Conservation (phyloP, 2,329 filamentous ascomycete species). For the Fusarium begoniae region DNA sequence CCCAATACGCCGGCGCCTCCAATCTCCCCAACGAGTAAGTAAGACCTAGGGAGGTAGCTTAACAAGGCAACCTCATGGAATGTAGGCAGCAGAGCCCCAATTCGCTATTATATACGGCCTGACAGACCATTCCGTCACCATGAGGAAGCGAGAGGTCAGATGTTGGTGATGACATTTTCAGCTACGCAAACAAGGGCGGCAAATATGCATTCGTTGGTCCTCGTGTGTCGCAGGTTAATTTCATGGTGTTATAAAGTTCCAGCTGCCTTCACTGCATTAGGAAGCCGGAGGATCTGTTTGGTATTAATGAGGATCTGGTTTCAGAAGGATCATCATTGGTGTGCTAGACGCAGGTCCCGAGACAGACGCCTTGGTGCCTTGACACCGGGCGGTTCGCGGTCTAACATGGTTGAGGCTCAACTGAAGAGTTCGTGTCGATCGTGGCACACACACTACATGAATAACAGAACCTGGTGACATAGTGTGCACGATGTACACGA, state of each 20-base stretch:
- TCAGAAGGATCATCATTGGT: not conserved
- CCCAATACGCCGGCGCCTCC: not conserved
- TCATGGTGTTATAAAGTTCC: not conserved
- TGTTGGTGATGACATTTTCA: not conserved
- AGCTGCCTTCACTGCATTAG: not conserved
- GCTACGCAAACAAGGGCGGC: not conserved
- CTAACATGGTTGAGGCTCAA: not conserved
- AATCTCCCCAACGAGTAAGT: not conserved
- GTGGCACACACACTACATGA: not conserved
- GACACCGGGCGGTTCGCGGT: not conserved
- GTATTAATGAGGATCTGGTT: not conserved
- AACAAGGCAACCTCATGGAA: not conserved
- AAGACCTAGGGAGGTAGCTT: not conserved
- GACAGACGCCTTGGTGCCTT: not conserved
- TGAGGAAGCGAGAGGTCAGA: not conserved
- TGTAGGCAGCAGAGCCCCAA: not conserved
- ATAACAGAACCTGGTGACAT: not conserved
- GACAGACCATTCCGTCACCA: not conserved
- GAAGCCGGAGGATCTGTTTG: not conserved
- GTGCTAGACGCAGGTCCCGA: not conserved
- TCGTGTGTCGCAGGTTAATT: not conserved
- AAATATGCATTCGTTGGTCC: not conserved
- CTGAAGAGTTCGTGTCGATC: not conserved
- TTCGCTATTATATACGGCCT: not conserved
- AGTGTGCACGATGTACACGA: not conserved